Base-by-base conservation (phyloP, 768 basidiomycete genomes). In the Rhizopogon rudus region DNA sequence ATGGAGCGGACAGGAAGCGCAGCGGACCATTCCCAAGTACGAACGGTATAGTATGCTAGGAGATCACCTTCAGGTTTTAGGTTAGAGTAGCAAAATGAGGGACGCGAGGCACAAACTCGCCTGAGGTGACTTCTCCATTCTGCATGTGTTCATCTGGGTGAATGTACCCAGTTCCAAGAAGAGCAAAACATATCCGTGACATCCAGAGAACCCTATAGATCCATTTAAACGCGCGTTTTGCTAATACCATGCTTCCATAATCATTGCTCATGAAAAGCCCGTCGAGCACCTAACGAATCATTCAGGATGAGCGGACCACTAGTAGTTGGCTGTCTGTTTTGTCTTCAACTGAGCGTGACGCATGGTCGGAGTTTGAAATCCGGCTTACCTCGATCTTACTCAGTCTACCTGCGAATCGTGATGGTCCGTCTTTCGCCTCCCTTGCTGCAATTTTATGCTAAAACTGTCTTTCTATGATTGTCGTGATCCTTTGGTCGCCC, bases 121-220 rank as follows among this genome's bases (percentile, higher is more conserved):
- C 74, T 51, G 73, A 70, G 12, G 63, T 67, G 17, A 70, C 60
- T 58, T 75, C 74, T 35, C 71, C 74, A 57, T 71, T 74, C 60
- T 75, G 74, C 60, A 75, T 71, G 54, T 73, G 63, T 60, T 75
- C 74, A 54, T 75, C 74, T 8, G 74, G 74, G 52, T 75, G 74
- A 39, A 75, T 75, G 53, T 75, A 75, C 1, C 67, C 73, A 6
- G 62, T 66, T 17, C 73, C 70, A 50, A 57, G 60, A 17, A 75
- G 53, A 6, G 74, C 74, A 14, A 70, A 65, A 54, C 64, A 63
- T 41, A 61, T 41, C 14, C 68, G 68, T 56, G 59, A 42, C 20
- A 69, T 37, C 67, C 67, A 69, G 25, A 69, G 66, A 52, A 55
- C 42, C 41, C 25, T 13, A 44, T 71, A 69, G 5, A 40, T 41